A percentile compares a stretch with the other conserved stretches of the same genome.
These are phyloP conservation scores for Mimosa pudica DNA, from an alignment of 306 rosid species.

Conservation along the genomic window DNA sequence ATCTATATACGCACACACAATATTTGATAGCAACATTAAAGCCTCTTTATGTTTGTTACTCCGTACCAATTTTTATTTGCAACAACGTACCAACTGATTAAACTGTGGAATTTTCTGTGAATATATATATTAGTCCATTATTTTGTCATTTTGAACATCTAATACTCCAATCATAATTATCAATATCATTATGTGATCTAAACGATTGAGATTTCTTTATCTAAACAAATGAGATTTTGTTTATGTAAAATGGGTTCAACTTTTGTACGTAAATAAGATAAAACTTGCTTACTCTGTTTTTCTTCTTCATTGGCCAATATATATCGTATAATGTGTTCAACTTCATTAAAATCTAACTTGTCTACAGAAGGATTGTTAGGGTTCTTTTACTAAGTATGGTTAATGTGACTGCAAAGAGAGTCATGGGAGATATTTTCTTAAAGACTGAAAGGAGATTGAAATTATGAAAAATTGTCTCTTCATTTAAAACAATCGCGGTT, in stretches of 20 bases:
- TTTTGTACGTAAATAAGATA: not conserved
- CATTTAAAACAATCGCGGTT: not conserved
- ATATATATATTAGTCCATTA: not conserved
- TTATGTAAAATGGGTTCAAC: not conserved
- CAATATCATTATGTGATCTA: too few relatives aligned
- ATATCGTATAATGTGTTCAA: not conserved
- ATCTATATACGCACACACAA: too few relatives aligned
- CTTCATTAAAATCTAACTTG: not conserved
- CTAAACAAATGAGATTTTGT: not conserved
- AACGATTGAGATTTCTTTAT: not conserved
- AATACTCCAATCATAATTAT: not conserved
- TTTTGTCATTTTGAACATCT: not conserved
- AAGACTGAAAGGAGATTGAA: not conserved
- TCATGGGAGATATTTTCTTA: not conserved
- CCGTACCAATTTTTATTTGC: not conserved
- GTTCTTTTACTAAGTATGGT: not conserved
- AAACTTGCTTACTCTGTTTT: not conserved
- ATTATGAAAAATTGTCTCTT: not conserved
- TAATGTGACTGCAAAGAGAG: not conserved
- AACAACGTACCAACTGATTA: not conserved
- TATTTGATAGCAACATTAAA: too few relatives aligned
- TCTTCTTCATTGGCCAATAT: not conserved
- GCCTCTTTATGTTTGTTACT: too few relatives aligned
- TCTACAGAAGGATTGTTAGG: not conserved
- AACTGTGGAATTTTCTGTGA: not conserved